Evolutionary conservation across 2,329 filamentous ascomycete species (phyloP), one percentile per base, ranked within the genome.

Genomic region (Xylogone sp.): DNA sequence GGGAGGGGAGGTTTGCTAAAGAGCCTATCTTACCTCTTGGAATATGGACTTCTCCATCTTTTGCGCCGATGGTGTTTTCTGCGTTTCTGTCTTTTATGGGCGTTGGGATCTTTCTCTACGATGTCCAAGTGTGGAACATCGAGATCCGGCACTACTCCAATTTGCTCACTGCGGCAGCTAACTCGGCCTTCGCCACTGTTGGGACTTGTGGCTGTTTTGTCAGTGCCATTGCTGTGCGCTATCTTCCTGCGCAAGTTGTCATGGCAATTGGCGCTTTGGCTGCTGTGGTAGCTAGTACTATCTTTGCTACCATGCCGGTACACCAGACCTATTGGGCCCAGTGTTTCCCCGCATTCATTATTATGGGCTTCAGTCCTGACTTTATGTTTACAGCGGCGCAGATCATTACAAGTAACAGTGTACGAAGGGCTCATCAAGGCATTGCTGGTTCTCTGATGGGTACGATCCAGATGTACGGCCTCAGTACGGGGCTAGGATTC

Each of bases 361-460:
- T 71, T 7, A 54, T 58, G 42, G 66, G 69, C 2, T 57, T 73
- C 57, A 75, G 72, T 27, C 75, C 75, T 0, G 77, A 81, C 53
- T 71, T 80, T 2, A 50, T n/a, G n/a, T n/a, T n/a, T n/a, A n/a
- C n/a, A n/a, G n/a, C n/a, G n/a, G n/a, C n/a, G n/a, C n/a, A n/a
- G n/a, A n/a, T n/a, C n/a, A n/a, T n/a, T n/a, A n/a, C n/a, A n/a
- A n/a, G n/a, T n/a, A n/a, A n/a, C n/a, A 71, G 69, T 0, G 77
- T 81, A 2, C 63, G 59, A 3, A 66, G 69, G 2, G 64, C 67
- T 9, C 66, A 80, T 19, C 75, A 81, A 50, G 77, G 77, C 0
- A 67, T 79, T 5, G 77, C 76, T 0, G 74, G 69, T 0, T 74
- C 69, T 3, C 60, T 81, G 2, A 71, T 81, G 10, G 74, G 76